Percentiles rank a stretch among this genome's conserved stretches.
phyloP scores from a whole-genome alignment of 1,139 yeast genomes.

The Kodamaea ohmeri region DNA sequence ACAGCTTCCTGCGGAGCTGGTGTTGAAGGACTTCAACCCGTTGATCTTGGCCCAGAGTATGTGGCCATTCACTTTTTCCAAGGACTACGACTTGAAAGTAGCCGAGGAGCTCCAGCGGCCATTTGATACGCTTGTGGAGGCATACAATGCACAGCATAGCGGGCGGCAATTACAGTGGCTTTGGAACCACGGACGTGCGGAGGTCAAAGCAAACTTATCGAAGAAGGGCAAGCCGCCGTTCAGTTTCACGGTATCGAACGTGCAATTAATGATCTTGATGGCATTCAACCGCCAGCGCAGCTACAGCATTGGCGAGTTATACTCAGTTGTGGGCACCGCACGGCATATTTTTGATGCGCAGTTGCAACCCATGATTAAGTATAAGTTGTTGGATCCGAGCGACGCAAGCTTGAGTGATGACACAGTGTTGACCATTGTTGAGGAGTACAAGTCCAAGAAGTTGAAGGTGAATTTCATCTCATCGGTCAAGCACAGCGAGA shows the following conservation, averaged over 20 bases:
- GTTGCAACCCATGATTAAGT: constrained; percentile 74
- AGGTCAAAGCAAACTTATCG: constrained; percentile 82
- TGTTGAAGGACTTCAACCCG: constrained; percentile 66
- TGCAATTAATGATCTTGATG: constrained; percentile 80
- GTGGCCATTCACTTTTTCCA: constrained; percentile 72
- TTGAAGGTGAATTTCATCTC: constrained; percentile 81
- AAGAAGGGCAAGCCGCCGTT: constrained; percentile 84
- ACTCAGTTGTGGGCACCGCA: constrained; percentile 66
- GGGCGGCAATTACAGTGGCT: constrained; percentile 94
- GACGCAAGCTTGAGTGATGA: constrained; percentile 46
- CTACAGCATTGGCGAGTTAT: constrained; percentile 59
- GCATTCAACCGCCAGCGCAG: constrained; percentile 69
- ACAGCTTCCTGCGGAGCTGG: constrained; percentile 32
- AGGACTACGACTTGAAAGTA: constrained; percentile 41
- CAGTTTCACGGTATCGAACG: constrained; percentile 74
- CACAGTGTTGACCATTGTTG: constrained; percentile 70
- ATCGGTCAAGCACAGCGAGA: constrained; percentile 71
- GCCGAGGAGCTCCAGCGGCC: constrained; percentile 60
- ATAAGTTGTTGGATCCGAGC: constrained; percentile 65
- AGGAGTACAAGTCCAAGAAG: constrained; percentile 82
- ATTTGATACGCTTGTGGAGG: constrained; percentile 62
- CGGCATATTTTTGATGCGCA: constrained; percentile 68
- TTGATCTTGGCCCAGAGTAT: constrained; percentile 80
- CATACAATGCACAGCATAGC: constrained; percentile 72
- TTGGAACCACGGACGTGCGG: constrained; percentile 94